Base-by-base conservation (phyloP, 768 basidiomycete genomes). In the Tulasnella sp. region DNA sequence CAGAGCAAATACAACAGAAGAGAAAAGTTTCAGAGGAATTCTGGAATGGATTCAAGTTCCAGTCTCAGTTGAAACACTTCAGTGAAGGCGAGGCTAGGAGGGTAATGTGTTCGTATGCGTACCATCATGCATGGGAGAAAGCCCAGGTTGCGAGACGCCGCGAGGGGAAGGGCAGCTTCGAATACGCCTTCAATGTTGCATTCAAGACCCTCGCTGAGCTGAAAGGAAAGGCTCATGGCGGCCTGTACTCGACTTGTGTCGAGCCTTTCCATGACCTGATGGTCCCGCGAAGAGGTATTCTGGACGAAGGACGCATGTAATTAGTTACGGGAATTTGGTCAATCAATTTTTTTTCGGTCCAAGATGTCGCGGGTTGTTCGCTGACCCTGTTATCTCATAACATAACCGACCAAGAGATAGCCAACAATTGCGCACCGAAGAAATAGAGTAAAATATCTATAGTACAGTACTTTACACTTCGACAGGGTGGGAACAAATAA, bases 71-170 rank as follows among this genome's bases (percentile, higher is more conserved):
- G 69, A 74, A 76, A 37, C 81, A 82, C 61, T 82, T 85, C 75
- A 81, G 82, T 55, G 83, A 70, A 70, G 77, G 72, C 46, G 82
- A 83, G 23, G 82, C 86, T 2, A 81, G 82, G 15, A 82, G 84
- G 4, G 77, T 90, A 71, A 86, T 86, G 79, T 89, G 88, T 6
- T 89, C 88, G 37, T 89, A 86, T 75, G 89, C 88, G 0, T 90
- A 90, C 80, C 51, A 83, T 1, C 83, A 85, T 76, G 87, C 87
- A 79, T 79, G 80, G 51, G 75, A 81, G 32, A 26, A 35, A 26
- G 61, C 61, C 15, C 61, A 35, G 26, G 11, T 29, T 67, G 26
- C 61, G 32, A 13, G 23, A 35, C 10, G 16, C 2, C 1, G 18
- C 2, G 16, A 39, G n/a, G 10, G 20, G 16, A 32, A 46, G 37